These are phyloP conservation scores for Candida palmyrensis DNA, from an alignment of 805 yeast genomes.

Conservation along the genomic window DNA sequence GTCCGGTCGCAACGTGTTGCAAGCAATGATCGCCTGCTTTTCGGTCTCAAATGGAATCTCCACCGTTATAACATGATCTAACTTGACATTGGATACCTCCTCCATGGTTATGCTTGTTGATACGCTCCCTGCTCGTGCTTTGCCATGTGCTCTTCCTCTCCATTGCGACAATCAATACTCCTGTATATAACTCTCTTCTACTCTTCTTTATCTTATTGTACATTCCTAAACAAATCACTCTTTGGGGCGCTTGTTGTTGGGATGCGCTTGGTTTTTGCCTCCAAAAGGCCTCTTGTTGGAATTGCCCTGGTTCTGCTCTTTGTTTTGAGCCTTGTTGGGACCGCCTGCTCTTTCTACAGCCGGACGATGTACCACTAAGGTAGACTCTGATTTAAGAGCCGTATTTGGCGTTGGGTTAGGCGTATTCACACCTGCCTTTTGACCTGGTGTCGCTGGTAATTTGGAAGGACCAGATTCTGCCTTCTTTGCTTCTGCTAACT, in stretches of 20 bases:
- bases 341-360: slow-evolving; percentile 11
- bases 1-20: slow-evolving; percentile 62
- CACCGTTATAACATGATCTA: slow-evolving; percentile 21
- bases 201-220: no score
- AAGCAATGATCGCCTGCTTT: slow-evolving; percentile 61
- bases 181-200: no score
- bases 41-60: slow-evolving; percentile 58
- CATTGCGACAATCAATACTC: no score
- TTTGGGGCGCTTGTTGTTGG: slow-evolving; percentile 14
- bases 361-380: slow-evolving; percentile 29
- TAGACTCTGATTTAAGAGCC: slow-evolving; percentile 23
- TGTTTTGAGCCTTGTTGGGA: slow-evolving; percentile 8
- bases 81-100: no score
- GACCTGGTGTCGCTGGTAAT: slow-evolving; percentile 4
- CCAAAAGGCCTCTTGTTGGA: slow-evolving; percentile 13
- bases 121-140: no score
- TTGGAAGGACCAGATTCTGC: slow-evolving; percentile 3
- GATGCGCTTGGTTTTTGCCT: slow-evolving; percentile 6
- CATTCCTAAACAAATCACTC: no score
- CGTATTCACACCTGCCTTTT: neutral
- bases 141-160: no score
- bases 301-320: slow-evolving; percentile 4
- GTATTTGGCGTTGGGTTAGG: slow-evolving; percentile 5
- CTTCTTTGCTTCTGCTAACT: slow-evolving; percentile 17
- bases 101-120: no score